phyloP scores from a whole-genome alignment of 108 stramenopile genomes.

The Cyclotella cryptica region DNA sequence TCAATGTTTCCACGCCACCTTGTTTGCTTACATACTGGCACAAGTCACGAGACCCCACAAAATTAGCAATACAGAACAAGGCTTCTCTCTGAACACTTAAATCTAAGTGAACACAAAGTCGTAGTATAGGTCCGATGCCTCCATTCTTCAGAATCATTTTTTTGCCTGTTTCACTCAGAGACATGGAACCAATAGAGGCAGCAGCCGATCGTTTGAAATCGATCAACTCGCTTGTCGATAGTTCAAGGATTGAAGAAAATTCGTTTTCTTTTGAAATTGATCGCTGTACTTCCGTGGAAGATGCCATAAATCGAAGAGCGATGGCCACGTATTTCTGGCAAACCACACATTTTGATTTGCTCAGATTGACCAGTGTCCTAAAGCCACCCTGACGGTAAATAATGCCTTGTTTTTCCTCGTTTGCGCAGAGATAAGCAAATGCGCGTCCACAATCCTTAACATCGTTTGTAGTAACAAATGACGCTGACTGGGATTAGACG shows the following conservation, averaged over 20 bases:
- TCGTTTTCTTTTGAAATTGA: slow-evolving; percentile 64
- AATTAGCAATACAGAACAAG: slow-evolving; percentile 77
- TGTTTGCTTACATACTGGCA: slow-evolving; percentile 78
- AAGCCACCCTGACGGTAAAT: slow-evolving; percentile 80
- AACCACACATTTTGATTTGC: slow-evolving; percentile 62
- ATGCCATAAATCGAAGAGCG: slow-evolving; percentile 76
- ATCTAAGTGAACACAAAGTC: slow-evolving; percentile 67
- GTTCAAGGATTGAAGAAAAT: slow-evolving; percentile 62
- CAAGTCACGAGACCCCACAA: slow-evolving; percentile 72
- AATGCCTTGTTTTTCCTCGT: slow-evolving; percentile 72
- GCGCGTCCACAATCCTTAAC: slow-evolving; percentile 72
- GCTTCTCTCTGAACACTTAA: slow-evolving; percentile 67
- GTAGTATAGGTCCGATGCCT: slow-evolving; percentile 66
- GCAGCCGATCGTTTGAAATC: slow-evolving; percentile 90
- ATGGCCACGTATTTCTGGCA: slow-evolving; percentile 85
- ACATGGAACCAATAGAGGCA: slow-evolving; percentile 79
- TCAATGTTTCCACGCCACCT: slow-evolving; percentile 85
- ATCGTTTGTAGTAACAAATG: no score
- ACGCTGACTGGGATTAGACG: no score
- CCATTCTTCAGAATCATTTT: slow-evolving; percentile 66
- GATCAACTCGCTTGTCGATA: slow-evolving; percentile 66
- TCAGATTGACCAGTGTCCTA: slow-evolving; percentile 64
- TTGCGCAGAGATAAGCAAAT: slow-evolving; percentile 77
- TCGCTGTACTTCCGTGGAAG: slow-evolving; percentile 70
- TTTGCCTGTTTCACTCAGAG: slow-evolving; percentile 70